Evolutionary conservation across 2,329 filamentous ascomycete species (phyloP), one percentile per base, ranked within the genome.

Genomic region (Trichophyton simii): DNA sequence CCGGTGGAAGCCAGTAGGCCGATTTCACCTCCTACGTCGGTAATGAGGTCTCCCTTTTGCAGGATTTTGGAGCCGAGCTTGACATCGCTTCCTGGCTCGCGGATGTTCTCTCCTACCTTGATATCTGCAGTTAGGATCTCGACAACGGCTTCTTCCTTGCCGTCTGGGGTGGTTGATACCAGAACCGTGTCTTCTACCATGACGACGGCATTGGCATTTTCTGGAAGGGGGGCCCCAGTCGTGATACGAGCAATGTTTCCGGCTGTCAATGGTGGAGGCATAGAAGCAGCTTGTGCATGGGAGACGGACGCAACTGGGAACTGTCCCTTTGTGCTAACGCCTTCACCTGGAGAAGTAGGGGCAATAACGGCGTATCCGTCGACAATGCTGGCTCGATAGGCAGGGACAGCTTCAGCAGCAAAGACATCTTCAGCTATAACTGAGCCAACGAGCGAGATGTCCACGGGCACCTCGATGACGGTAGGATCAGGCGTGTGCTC

Each of bases 151-250:
- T 99, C 94, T 75, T 99, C 94, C 58, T 80, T 80, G 0, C 86
- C 88, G 67, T 95, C 89, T 0, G 88, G 85, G 0, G 90, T 94
- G 73, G 83, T 84, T 1, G 83, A 85, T 63, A 82, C 84, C 3
- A 99, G 78, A 0, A 86, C 76, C 0, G 94, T 99, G 69, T 96
- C 94, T 75, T 99, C 94, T 0, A 99, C 94, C 90, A 95, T 97
- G 55, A 96, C 87, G 3, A 99, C 91, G 0, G 92, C 87, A 28
- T 89, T 95, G 1, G 94, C 90, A 0, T 91, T 90, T 0, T 86
- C 85, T 0, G 94, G 94, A 0, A 99, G 77, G 9, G 94, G 92
- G 4, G 94, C 94, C 0, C 94, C 94, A 0, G 94, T 99, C 0
- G 94, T 99, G 67, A 99, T 96, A 55, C 94, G 82, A 0, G 92